phyloP scores from a whole-genome alignment of 2,329 filamentous ascomycete species.

The Periglandula ipomoeae region DNA sequence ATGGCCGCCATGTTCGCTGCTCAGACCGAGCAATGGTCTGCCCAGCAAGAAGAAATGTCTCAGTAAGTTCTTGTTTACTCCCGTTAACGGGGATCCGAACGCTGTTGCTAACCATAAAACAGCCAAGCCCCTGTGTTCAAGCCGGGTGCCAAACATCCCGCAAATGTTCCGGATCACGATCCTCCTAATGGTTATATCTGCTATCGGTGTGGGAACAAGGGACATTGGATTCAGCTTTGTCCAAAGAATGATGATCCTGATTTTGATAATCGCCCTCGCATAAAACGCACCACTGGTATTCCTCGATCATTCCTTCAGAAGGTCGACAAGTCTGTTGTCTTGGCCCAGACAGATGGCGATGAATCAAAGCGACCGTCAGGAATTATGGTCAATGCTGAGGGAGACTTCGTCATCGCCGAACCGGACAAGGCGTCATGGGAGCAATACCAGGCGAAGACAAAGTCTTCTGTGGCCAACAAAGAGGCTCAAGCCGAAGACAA shows the following conservation, averaged over 20 bases:
- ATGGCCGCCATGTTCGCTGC: constrained; percentile 87
- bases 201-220: constrained; percentile 92
- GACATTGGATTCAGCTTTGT: constrained; percentile 98
- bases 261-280: constrained; percentile 84
- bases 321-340: constrained; percentile 77
- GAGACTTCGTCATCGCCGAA: constrained; percentile 93
- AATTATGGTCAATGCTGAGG: constrained; percentile 96
- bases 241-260: constrained; percentile 98
- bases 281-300: constrained; percentile 95
- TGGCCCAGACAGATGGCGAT: constrained; percentile 63
- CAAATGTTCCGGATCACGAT: constrained; percentile 81
- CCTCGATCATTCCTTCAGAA: constrained; percentile 92
- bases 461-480: constrained; percentile 76
- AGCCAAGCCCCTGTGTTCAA: constrained; percentile 56
- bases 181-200: constrained; percentile 92
- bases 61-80: constrained; percentile 42
- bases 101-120: constrained; percentile 21
- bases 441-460: constrained; percentile 89
- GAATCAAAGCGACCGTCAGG: constrained; percentile 81
- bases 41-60: constrained; percentile 87
- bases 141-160: constrained; percentile 53
- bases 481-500: constrained; percentile 69
- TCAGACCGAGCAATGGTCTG: constrained; percentile 84
- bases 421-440: constrained; percentile 96
- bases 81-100: neutral